Conservation (phyloP, 176 grass and related monocot genomes). For the Bromus sterilis region DNA sequence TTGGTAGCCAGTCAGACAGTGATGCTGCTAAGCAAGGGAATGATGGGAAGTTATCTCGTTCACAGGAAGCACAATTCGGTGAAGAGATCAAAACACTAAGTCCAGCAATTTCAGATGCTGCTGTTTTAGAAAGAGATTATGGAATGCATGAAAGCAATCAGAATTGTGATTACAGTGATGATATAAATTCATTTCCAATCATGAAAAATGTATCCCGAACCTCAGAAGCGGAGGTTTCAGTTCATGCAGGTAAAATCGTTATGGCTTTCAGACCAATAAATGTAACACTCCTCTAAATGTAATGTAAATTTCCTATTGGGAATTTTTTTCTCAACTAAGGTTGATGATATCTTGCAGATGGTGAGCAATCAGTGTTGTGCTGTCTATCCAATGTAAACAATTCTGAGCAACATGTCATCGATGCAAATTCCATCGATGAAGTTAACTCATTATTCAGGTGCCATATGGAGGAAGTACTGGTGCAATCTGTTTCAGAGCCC, state of each 20-base stretch:
- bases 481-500: slow-evolving; percentile 32
- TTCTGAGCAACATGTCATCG: background rate
- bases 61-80: slow-evolving; percentile 21
- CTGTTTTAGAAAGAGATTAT: background rate
- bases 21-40: slow-evolving; percentile 25
- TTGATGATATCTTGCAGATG: slow-evolving; percentile 10
- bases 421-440: slow-evolving; percentile 19
- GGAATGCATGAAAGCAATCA: background rate
- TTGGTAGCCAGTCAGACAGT: background rate
- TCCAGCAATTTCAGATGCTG: slow-evolving; percentile 4
- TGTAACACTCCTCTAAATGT: no score
- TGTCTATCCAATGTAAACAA: slow-evolving; percentile 4
- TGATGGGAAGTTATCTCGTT: slow-evolving; percentile 24
- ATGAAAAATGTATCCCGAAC: background rate
- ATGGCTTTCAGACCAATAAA: background rate
- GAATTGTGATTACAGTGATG: background rate
- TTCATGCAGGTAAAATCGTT: slow-evolving; percentile 21
- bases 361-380: background rate
- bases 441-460: slow-evolving; percentile 31
- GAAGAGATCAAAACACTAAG: slow-evolving; percentile 39
- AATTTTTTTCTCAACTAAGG: slow-evolving; percentile 10
- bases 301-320: background rate
- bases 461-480: slow-evolving; percentile 32
- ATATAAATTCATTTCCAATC: background rate
- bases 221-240: background rate